Evolutionary conservation across 441 rosid genomes (phyloP).

Genomic region (Kokia cookei): DNA sequence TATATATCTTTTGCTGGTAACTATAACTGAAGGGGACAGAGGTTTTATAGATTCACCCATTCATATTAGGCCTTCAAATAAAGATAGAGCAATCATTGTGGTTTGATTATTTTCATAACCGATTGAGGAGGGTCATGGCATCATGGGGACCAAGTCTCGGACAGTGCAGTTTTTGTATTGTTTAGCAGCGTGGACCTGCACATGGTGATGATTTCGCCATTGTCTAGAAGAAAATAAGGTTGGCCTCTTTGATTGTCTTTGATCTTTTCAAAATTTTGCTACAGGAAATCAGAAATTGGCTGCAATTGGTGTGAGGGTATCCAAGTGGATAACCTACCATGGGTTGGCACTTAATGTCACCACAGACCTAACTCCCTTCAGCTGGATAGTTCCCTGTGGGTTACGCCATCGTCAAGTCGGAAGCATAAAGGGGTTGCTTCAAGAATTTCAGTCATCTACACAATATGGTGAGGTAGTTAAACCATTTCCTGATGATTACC

Average conservation of each 20-base stretch:
- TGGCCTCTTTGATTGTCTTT: not conserved
- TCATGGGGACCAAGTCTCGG: not conserved
- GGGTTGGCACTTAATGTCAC: constrained; percentile 83
- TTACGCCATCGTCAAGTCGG: constrained; percentile 63
- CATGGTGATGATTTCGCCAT: not conserved
- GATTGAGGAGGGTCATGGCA: not conserved
- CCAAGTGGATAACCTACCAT: constrained; percentile 78
- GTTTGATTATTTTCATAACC: not conserved
- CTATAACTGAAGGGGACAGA: not conserved
- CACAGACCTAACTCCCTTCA: constrained; percentile 68
- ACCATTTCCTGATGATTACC: constrained; percentile 16
- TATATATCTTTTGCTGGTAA: not conserved
- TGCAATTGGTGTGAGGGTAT: constrained; percentile 70
- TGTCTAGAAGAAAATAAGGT: not conserved
- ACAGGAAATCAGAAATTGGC: constrained; percentile 75
- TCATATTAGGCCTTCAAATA: not conserved
- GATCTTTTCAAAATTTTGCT: constrained; percentile 13
- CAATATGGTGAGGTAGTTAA: not conserved
- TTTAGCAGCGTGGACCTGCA: not conserved
- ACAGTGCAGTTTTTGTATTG: not conserved
- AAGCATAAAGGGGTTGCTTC: constrained; percentile 47
- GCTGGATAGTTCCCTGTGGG: constrained; percentile 80
- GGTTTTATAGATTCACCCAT: not conserved
- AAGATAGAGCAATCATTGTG: not conserved
- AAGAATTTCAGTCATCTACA: constrained; percentile 9